Conservation (phyloP, 495 filamentous ascomycete species). For the Xylaria telfairii region DNA sequence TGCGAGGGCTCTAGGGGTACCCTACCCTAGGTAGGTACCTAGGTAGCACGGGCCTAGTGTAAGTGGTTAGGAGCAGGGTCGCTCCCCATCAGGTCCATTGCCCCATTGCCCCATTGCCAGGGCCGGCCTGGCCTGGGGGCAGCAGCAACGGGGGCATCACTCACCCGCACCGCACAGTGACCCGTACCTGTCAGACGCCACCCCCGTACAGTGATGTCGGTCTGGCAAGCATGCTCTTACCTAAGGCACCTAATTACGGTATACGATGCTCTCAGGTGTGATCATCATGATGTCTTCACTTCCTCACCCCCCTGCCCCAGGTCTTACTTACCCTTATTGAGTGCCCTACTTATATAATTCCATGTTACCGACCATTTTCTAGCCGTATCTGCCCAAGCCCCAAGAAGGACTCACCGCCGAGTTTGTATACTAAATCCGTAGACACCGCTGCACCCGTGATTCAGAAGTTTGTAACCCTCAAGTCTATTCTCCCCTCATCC, state of each 20-base stretch:
- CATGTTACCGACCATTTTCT: not conserved
- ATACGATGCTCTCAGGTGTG: slow-evolving; percentile 6
- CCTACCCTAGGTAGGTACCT: too few relatives aligned
- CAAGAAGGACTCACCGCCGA: slow-evolving; percentile 16
- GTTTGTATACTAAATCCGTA: not conserved
- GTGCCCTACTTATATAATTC: slow-evolving; percentile 1
- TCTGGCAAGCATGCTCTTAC: not conserved
- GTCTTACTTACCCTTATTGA: slow-evolving; percentile 12
- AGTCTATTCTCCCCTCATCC: not conserved
- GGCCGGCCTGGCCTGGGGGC: slow-evolving; percentile 1
- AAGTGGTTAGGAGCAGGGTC: not conserved
- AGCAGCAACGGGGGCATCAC: not conserved
- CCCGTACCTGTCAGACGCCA: slow-evolving; percentile 12
- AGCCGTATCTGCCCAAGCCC: not conserved
- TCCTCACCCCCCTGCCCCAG: slow-evolving; percentile 2
- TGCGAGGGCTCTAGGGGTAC: too few relatives aligned
- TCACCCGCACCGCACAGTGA: not conserved
- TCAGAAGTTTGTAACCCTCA: not conserved
- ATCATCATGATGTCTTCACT: slow-evolving; percentile 20
- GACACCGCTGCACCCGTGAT: not conserved
- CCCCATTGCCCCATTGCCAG: slow-evolving; percentile 7
- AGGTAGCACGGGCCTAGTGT: slow-evolving; percentile 11
- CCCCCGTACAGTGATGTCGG: not conserved
- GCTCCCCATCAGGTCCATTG: slow-evolving; percentile 11
- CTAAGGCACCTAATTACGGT: not conserved